Evolutionary conservation across 1,139 yeast species (phyloP).

Genomic region (Hansenula lynferdii): DNA sequence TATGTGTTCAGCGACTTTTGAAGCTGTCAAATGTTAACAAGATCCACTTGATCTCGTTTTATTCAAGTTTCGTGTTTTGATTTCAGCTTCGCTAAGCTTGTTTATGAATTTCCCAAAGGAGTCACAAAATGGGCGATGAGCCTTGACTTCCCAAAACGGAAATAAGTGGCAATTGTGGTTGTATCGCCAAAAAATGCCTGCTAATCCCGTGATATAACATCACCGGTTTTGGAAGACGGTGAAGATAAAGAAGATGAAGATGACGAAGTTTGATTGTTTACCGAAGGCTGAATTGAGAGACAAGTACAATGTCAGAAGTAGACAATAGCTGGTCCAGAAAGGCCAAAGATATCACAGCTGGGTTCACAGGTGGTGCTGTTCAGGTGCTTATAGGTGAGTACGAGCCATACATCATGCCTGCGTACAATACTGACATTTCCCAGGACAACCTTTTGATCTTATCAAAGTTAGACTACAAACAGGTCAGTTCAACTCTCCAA

Average conservation of each 20-base stretch:
- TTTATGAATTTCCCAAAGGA: not conserved
- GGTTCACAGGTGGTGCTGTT: constrained; percentile 51
- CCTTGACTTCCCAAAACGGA: not conserved
- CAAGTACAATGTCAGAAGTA: constrained; percentile 19
- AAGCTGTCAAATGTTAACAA: no score
- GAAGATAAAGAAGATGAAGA: not conserved
- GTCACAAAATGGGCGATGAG: not conserved
- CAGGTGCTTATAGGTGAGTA: constrained; percentile 73
- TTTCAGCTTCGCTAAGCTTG: not conserved
- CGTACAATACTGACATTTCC: constrained; percentile 37
- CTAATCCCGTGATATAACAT: constrained; percentile 2
- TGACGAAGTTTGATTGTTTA: not conserved
- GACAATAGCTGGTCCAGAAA: constrained; percentile 54
- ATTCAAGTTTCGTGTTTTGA: not conserved
- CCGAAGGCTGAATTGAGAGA: not conserved
- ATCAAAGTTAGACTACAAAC: constrained; percentile 82
- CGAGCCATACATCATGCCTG: constrained; percentile 66
- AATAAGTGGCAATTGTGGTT: not conserved
- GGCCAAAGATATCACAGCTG: constrained; percentile 46
- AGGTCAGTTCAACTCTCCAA: constrained; percentile 38
- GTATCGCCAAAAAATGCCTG: not conserved
- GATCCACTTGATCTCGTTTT: no score
- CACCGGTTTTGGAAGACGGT: not conserved
- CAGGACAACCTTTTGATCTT: constrained; percentile 86
- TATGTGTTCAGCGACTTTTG: no score